Evolutionary conservation across 352 stramenopile genomes (phyloP).

Genomic region (Globisporangium cylindrosporum): DNA sequence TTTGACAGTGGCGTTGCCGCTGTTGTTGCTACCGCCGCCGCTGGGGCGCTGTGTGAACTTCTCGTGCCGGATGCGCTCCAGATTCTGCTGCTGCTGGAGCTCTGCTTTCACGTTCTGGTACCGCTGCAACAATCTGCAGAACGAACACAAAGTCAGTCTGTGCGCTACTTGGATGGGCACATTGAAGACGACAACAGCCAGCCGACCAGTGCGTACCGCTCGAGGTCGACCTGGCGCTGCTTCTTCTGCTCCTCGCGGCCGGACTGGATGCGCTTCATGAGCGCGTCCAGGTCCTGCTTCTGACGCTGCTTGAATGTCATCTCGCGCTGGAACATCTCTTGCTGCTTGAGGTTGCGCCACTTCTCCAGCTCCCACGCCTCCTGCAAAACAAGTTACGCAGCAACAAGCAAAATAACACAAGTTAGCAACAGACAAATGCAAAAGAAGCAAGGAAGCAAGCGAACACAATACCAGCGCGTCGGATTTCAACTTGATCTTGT

Average conservation of each 20-base stretch:
- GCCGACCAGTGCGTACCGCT: conserved; percentile 42
- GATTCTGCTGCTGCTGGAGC: conserved; percentile 92
- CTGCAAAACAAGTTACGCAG: conserved; percentile 4
- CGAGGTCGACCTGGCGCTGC: conserved; percentile 91
- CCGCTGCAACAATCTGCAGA: conserved; percentile 75
- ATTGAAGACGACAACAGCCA: background rate
- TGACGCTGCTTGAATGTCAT: conserved; percentile 93
- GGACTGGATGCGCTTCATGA: conserved; percentile 94
- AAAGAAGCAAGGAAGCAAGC: background rate
- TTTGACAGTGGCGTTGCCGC: conserved; percentile 14
- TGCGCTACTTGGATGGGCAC: background rate
- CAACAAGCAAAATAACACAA: background rate
- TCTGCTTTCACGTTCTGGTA: conserved; percentile 97
- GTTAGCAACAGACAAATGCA: background rate
- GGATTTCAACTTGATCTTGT: conserved; percentile 96
- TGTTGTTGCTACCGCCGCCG: conserved; percentile 2
- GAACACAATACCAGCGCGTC: conserved; percentile 65
- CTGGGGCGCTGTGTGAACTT: conserved; percentile 61
- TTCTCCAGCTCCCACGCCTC: conserved; percentile 95
- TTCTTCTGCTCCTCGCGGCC: conserved; percentile 95
- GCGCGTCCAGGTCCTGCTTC: conserved; percentile 90
- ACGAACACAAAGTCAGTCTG: background rate
- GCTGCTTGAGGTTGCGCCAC: conserved; percentile 93
- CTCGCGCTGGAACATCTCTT: conserved; percentile 94
- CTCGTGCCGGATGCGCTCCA: conserved; percentile 89